Evolutionary conservation across 2,329 filamentous ascomycete genomes (phyloP).

Genomic region (Botrytis medusae): DNA sequence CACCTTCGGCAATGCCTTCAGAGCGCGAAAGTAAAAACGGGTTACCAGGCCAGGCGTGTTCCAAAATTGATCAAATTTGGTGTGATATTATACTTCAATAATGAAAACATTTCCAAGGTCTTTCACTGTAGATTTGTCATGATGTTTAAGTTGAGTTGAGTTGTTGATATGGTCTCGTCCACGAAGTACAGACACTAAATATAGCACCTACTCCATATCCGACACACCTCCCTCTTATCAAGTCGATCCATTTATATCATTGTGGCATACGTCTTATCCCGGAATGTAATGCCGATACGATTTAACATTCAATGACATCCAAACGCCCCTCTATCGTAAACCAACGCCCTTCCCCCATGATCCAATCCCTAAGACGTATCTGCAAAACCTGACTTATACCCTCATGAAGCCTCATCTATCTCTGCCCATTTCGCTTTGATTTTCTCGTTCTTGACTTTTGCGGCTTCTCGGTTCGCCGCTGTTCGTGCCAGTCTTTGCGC

Average conservation of each 20-base stretch:
- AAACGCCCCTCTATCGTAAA: slow-evolving; percentile 10
- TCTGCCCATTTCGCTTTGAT: slow-evolving; percentile 79
- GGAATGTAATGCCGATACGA: background rate
- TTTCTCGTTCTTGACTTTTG: slow-evolving; percentile 68
- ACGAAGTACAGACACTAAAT: background rate
- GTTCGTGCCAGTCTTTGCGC: slow-evolving; percentile 78
- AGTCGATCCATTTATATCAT: background rate
- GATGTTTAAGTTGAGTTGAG: slow-evolving; percentile 12
- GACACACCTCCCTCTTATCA: background rate
- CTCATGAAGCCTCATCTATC: slow-evolving; percentile 67
- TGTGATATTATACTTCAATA: background rate
- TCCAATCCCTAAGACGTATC: background rate
- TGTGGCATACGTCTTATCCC: background rate
- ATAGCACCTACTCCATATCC: background rate
- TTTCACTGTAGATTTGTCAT: background rate
- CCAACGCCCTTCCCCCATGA: slow-evolving; percentile 11
- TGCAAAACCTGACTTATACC: background rate
- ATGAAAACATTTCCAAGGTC: background rate
- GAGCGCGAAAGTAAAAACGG: slow-evolving; percentile 39
- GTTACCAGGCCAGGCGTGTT: slow-evolving; percentile 20
- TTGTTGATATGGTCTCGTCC: background rate
- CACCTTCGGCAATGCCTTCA: slow-evolving; percentile 73
- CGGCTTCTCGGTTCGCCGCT: slow-evolving; percentile 68
- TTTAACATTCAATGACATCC: background rate
- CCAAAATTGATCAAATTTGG: slow-evolving; percentile 36